Conservation (phyloP, 306 rosid species). For the Luffa acutangula region DNA sequence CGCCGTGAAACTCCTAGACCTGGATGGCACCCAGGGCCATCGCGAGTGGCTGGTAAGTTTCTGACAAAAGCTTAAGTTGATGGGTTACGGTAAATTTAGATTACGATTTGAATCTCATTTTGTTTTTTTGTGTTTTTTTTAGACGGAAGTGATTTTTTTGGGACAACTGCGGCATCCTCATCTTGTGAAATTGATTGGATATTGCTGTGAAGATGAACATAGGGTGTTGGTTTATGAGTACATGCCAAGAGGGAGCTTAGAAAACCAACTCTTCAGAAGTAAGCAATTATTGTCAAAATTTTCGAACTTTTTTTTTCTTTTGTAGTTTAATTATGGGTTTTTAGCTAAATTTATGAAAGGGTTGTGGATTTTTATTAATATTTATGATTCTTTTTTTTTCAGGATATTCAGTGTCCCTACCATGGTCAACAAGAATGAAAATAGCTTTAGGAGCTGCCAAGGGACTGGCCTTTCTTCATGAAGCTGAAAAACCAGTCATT, state of each 20-base stretch:
- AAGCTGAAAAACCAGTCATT: conserved; percentile 75
- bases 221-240: conserved; percentile 75
- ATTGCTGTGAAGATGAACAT: conserved; percentile 91
- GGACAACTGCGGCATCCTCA: conserved; percentile 82
- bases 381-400: not conserved
- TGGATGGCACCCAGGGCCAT: conserved; percentile 93
- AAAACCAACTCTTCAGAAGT: conserved; percentile 90
- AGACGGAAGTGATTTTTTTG: conserved; percentile 91
- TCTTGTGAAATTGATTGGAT: conserved; percentile 84
- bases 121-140: not conserved
- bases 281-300: conserved; percentile 8
- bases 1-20: conserved; percentile 77
- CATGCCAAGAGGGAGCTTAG: conserved; percentile 94
- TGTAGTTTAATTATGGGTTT: not conserved
- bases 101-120: not conserved
- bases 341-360: not conserved
- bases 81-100: too few species aligned
- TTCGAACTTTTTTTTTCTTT: not conserved
- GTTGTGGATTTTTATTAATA: not conserved
- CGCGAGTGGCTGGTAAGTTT: conserved; percentile 89
- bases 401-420: conserved; percentile 66
- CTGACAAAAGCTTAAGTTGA: not conserved
- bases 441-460: conserved; percentile 93
- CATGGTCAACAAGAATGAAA: conserved; percentile 96
- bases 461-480: conserved; percentile 81